Evolutionary conservation across 2,329 filamentous ascomycete genomes (phyloP).

Genomic region (Pyricularia sp.): DNA sequence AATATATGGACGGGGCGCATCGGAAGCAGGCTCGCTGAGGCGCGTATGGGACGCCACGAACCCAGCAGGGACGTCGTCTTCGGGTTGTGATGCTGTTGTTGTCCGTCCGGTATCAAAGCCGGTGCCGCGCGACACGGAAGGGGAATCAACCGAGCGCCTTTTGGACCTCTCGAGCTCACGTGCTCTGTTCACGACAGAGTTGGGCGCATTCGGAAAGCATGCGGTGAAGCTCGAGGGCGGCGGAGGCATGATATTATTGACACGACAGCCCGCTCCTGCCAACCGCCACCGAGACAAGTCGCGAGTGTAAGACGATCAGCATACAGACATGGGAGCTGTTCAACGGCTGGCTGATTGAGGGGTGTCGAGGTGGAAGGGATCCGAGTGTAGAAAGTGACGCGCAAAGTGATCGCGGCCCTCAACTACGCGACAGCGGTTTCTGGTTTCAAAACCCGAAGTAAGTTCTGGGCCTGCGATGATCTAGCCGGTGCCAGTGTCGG

Average conservation of each 20-base stretch:
- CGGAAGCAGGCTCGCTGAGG: constrained; percentile 1
- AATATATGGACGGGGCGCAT: constrained; percentile 8
- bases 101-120: constrained; percentile 9
- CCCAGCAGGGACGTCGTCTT: background rate
- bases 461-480: background rate
- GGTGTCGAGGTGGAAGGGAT: background rate
- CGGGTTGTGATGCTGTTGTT: constrained; percentile 3
- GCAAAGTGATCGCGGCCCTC: constrained; percentile 1
- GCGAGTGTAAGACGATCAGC: constrained; percentile 18
- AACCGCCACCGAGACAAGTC: constrained; percentile 40
- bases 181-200: constrained; percentile 44
- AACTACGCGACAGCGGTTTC: background rate
- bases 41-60: background rate
- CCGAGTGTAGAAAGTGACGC: background rate
- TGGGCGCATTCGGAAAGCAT: constrained; percentile 72
- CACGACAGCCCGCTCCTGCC: constrained; percentile 34
- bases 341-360: background rate
- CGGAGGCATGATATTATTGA: constrained; percentile 53
- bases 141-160: constrained; percentile 26
- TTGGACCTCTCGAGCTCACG: constrained; percentile 50
- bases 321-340: constrained; percentile 2
- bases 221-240: constrained; percentile 67
- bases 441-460: background rate
- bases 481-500: background rate
- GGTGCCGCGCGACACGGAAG: constrained; percentile 7